Evolutionary conservation across 108 stramenopile genomes (phyloP), one percentile per base, ranked within the genome.

Genomic region (Asterionellopsis glacialis): DNA sequence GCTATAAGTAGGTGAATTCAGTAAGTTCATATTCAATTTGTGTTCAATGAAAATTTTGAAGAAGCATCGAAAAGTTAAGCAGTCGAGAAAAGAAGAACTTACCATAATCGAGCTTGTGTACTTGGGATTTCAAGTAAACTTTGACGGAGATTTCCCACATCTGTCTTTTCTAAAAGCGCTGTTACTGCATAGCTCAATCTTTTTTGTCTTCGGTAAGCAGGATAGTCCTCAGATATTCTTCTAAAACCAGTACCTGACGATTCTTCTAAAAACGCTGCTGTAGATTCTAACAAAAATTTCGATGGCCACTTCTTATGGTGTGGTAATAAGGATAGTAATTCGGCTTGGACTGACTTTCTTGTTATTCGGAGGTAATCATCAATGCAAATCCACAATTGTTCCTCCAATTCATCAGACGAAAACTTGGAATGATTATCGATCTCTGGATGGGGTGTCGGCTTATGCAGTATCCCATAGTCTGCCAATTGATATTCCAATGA

Each of bases 121-220:
- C 69, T 73, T 5, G 80, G 83, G 22, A 74, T 77, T 24, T 75
- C 66, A 49, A 88, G 63, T 51, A 77, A 68, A 11, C 67, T 63
- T 21, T 76, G 79, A 22, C 78, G 66, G 45, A 85, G 16, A 24
- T 27, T 27, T 25, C 56, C 56, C 2, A 54, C 24, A 2, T 16
- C 15, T 4, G 56, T 57, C 16, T 16, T 59, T 51, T 79, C 89
- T 58, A 86, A 66, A 24, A 87, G 61, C 23, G 65, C 55, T 11
- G 83, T 72, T 13, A 79, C 81, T 21, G 80, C 63, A 55, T 79
- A 90, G 59, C 81, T 83, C 45, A 86, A 50, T 6, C 85, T 76
- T 22, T 60, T 45, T 58, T 82, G 85, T 41, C 89, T 63, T 42
- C 89, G 79, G 59, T 65, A 50, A 19, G 73, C 63, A 11, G 89